Evolutionary conservation across 2,329 filamentous ascomycete species (phyloP), one percentile per base, ranked within the genome.

Genomic region (Podosphaera xanthii): DNA sequence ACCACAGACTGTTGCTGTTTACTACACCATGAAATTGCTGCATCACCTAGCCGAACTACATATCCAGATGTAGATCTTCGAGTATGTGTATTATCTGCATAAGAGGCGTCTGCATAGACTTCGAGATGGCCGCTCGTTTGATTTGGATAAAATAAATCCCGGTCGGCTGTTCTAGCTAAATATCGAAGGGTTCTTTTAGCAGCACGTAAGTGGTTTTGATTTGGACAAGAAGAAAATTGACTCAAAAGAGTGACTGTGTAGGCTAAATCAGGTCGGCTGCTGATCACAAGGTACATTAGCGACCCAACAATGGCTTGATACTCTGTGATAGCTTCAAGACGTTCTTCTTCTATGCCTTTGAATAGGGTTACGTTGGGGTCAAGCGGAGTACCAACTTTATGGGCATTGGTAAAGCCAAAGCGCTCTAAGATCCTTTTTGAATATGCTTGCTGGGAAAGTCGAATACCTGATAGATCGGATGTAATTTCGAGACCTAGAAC

Each of bases 171-270:
- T 54, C 31, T 33, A 36, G 52, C 30, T 36, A 54, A 36, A 54
- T 34, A 54, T 33, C 31, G 52, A 6, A 54, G 52, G 34, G 33
- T 54, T 54, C 52, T 35, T n/a, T 54, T 54, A 6, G 52, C 52
- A 8, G 52, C 52, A 33, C 34, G 2, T 6, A 54, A 14, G 31
- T 36, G 52, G 10, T 5, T n/a, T 54, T 12, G 3, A 4, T 54
- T 54, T 54, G 33, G 52, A 54, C 31, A 54, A 12, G 52, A 54
- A n/a, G 52, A 54, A 54, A 54, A 54, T n/a, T n/a, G n/a, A n/a
- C n/a, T n/a, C n/a, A n/a, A n/a, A n/a, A n/a, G n/a, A n/a, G 52
- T 54, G 34, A 54, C 52, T 35, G 33, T 36, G 14, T 5, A 36
- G 4, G 52, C 52, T 36, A 54, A 36, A 35, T 54, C 5, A 36